These are phyloP conservation scores for Emergomyces pasteurianus DNA, from an alignment of 2,329 filamentous ascomycete genomes.

Conservation along the genomic window DNA sequence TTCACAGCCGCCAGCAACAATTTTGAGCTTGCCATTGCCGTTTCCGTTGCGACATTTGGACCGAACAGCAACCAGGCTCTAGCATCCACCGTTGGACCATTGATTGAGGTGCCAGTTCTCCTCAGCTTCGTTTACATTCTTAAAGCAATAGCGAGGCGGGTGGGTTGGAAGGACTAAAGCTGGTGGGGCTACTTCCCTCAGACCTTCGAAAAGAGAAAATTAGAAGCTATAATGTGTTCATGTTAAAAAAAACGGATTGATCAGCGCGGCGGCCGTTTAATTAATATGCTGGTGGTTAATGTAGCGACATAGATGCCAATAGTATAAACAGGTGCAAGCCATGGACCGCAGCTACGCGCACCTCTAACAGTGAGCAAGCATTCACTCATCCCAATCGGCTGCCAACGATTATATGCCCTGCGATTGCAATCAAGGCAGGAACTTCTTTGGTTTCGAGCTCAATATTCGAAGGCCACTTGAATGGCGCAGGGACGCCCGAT, in stretches of 20 bases:
- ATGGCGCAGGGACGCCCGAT: not conserved
- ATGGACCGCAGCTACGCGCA: not conserved
- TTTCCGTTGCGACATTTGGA: slow-evolving; percentile 71
- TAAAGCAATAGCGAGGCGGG: slow-evolving; percentile 34
- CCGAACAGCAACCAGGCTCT: slow-evolving; percentile 67
- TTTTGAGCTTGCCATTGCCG: slow-evolving; percentile 83
- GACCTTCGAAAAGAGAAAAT: not conserved
- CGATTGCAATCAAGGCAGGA: too few species aligned
- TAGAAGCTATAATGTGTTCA: not conserved
- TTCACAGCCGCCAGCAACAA: slow-evolving; percentile 90
- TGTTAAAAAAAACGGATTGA: not conserved
- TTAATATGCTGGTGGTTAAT: not conserved
- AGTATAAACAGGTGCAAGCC: not conserved
- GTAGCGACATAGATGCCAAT: not conserved
- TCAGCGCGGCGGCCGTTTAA: not conserved
- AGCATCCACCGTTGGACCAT: slow-evolving; percentile 68
- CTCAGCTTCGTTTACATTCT: slow-evolving; percentile 65
- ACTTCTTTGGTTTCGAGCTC: not conserved
- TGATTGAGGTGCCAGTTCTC: slow-evolving; percentile 78
- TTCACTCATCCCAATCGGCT: not conserved
- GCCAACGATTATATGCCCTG: not conserved
- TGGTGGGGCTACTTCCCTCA: not conserved
- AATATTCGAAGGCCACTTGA: not conserved
- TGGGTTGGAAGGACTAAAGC: slow-evolving; percentile 12
- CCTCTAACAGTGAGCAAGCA: not conserved